Conservation (phyloP, 2,329 filamentous ascomycete genomes). For the Scytalidium lignicola region DNA sequence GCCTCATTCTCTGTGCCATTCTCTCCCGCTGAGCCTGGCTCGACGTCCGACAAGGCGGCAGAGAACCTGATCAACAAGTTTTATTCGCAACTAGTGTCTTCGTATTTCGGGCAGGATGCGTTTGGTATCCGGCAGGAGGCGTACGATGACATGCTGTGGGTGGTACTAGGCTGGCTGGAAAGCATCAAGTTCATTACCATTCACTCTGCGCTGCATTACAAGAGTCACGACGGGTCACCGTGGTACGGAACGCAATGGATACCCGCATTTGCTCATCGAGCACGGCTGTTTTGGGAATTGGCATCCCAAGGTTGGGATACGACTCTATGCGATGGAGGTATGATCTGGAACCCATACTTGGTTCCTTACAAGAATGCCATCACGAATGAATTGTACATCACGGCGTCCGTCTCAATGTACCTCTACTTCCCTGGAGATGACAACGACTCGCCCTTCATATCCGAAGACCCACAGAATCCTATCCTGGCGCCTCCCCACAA, state of each 20-base stretch:
- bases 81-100: slow-evolving; percentile 70
- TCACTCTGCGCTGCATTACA: slow-evolving; percentile 62
- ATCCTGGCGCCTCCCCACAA: slow-evolving; percentile 36
- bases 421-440: slow-evolving; percentile 78
- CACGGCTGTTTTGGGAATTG: slow-evolving; percentile 80
- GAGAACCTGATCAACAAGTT: slow-evolving; percentile 81
- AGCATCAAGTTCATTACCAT: slow-evolving; percentile 67
- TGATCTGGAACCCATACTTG: slow-evolving; percentile 82
- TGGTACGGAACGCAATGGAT: slow-evolving; percentile 79
- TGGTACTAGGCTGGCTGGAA: slow-evolving; percentile 87
- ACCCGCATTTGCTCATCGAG: slow-evolving; percentile 73
- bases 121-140: slow-evolving; percentile 71
- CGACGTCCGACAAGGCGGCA: slow-evolving; percentile 28
- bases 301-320: slow-evolving; percentile 77
- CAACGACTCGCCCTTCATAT: slow-evolving; percentile 63
- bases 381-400: slow-evolving; percentile 85
- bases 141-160: slow-evolving; percentile 94
- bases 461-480: slow-evolving; percentile 20
- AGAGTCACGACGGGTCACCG: slow-evolving; percentile 22
- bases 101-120: slow-evolving; percentile 83
- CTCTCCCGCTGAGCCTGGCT: slow-evolving; percentile 1
- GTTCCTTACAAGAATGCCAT: slow-evolving; percentile 93
- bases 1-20: slow-evolving; percentile 45
- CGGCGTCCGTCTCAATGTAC: slow-evolving; percentile 85
- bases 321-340: slow-evolving; percentile 75